A percentile compares a stretch with the other conserved stretches of the same genome.
Conservation (phyloP, 2,329 filamentous ascomycete species). For the Cyanodermella asteris region DNA sequence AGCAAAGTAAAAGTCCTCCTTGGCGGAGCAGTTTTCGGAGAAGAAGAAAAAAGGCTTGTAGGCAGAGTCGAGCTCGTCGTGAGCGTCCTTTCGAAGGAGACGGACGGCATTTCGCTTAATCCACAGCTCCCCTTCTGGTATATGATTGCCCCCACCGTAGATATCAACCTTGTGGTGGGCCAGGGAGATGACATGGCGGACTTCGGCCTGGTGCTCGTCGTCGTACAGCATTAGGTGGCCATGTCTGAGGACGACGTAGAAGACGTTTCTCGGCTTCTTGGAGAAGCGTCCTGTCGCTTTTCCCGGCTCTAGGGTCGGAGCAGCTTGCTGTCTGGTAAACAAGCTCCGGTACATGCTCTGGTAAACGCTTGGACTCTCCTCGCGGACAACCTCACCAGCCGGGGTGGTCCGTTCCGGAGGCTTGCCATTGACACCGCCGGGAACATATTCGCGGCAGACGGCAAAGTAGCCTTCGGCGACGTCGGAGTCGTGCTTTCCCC, state of each 20-base stretch:
- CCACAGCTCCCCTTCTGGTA: slow-evolving; percentile 81
- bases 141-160: slow-evolving; percentile 55
- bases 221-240: slow-evolving; percentile 96
- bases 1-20: slow-evolving; percentile 96
- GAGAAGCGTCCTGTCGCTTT: slow-evolving; percentile 26
- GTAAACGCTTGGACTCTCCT: slow-evolving; percentile 82
- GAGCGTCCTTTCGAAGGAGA: slow-evolving; percentile 42
- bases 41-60: slow-evolving; percentile 85
- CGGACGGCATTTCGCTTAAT: slow-evolving; percentile 86
- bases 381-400: slow-evolving; percentile 51
- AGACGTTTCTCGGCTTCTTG: slow-evolving; percentile 60
- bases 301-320: slow-evolving; percentile 29
- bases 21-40: slow-evolving; percentile 83
- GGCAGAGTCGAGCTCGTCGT: slow-evolving; percentile 30
- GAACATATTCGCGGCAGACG: slow-evolving; percentile 81
- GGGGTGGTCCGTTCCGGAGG: slow-evolving; percentile 72
- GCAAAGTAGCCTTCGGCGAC: slow-evolving; percentile 83
- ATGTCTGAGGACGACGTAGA: slow-evolving; percentile 83
- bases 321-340: slow-evolving; percentile 61
- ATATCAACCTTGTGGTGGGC: slow-evolving; percentile 70
- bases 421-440: slow-evolving; percentile 78
- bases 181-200: slow-evolving; percentile 84
- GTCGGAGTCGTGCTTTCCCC: slow-evolving; percentile 43
- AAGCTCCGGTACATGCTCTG: slow-evolving; percentile 95
- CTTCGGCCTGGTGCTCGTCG: slow-evolving; percentile 82